These are phyloP conservation scores for Phaeosphaeria sp. DNA, from an alignment of 2,329 filamentous ascomycete genomes.

Conservation along the genomic window DNA sequence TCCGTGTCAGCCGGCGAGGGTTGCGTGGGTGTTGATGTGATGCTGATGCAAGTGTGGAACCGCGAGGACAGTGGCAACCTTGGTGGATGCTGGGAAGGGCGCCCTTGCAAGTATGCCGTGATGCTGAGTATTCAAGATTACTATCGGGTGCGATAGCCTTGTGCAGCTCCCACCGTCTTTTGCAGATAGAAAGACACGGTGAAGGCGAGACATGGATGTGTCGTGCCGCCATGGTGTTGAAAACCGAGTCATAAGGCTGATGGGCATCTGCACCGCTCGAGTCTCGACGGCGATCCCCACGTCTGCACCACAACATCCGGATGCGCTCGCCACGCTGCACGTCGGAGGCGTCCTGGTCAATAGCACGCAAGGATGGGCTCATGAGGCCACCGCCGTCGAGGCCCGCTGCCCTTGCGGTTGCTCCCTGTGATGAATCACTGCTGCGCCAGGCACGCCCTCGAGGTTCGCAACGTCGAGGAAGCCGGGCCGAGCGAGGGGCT, in stretches of 20 bases:
- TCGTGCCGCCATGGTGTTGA: slow-evolving; percentile 13
- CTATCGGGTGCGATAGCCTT: not conserved
- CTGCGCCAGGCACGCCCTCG: slow-evolving; percentile 29
- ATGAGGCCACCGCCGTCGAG: slow-evolving; percentile 24
- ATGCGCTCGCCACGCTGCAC: slow-evolving; percentile 26
- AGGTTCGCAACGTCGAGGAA: slow-evolving; percentile 22
- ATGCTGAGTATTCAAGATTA: not conserved
- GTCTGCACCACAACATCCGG: slow-evolving; percentile 14
- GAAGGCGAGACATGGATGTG: not conserved
- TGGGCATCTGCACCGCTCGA: slow-evolving; percentile 24
- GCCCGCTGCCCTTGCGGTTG: slow-evolving; percentile 17
- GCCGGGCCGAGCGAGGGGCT: slow-evolving; percentile 34
- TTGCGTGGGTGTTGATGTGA: slow-evolving; percentile 22
- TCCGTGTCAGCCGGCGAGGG: slow-evolving; percentile 24
- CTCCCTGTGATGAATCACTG: slow-evolving; percentile 17
- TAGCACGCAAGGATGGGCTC: slow-evolving; percentile 24
- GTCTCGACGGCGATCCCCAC: slow-evolving; percentile 29
- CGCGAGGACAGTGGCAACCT: not conserved
- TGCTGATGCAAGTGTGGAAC: slow-evolving; percentile 14
- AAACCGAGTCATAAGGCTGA: slow-evolving; percentile 44
- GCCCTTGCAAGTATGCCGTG: slow-evolving; percentile 14
- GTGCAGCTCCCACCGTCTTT: not conserved
- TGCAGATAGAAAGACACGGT: not conserved
- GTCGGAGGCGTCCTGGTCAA: slow-evolving; percentile 11
- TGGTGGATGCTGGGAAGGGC: slow-evolving; percentile 1